Base-by-base conservation (phyloP, 2,329 filamentous ascomycete genomes). In the Orbilia javanica region DNA sequence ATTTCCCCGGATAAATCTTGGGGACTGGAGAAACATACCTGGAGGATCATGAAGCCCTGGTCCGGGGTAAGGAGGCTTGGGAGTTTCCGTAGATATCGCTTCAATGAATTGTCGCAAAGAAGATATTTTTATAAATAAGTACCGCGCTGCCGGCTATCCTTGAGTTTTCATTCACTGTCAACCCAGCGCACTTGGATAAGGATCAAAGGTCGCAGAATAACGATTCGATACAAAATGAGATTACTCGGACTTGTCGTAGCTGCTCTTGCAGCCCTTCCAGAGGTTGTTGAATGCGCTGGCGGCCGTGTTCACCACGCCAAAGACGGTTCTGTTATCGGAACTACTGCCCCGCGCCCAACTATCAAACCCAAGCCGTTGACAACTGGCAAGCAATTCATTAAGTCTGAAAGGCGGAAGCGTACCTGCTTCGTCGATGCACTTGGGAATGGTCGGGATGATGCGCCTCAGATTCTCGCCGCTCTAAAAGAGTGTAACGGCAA, bases 401-500 rank as follows among this genome's bases (percentile, higher is more conserved):
- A 77, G 50, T 77, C 72, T 22, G 65, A 64, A 29, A 68, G 73
- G 18, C 66, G 73, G 53, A 71, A 57, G 48, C 57, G 48, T 2
- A 77, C 73, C 42, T 77, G 73, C 53, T 77, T 77, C 34, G 73
- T 77, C 60, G 67, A 77, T 22, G 73, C 73, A 6, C 66, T 71
- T 11, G 73, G 73, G 18, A 67, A 62, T 22, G 73, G 73, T 8
- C 57, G 64, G 25, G 88, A 89, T 62, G 88, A 89, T 79, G 86
- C 87, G 46, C 75, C 84, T 25, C 83, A 86, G 69, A 87, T 91
- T 62, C 80, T 90, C 7, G 82, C 85, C 0, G 89, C 89, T 0
- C 83, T 91, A 69, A 84, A 89, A 52, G 81, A 85, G 72, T 91
- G 90, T 83, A 91, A 91, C 81, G 84, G 89, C 75, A 89, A 89